Base-by-base conservation (phyloP, 768 basidiomycete species). In the Terana coerulea region DNA sequence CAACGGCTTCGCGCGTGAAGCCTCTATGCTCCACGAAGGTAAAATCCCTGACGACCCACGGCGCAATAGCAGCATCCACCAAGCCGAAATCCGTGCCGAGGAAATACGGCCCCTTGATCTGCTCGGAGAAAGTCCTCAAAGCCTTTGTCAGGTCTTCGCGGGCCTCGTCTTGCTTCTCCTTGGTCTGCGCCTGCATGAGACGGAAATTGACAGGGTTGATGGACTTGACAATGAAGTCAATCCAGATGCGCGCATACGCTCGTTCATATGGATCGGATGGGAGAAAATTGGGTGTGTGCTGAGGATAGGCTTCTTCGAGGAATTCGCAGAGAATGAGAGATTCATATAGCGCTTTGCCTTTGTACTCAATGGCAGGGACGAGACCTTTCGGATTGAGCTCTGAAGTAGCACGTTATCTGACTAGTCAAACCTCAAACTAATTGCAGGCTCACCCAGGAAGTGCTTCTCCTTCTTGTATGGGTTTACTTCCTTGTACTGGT, bases 381-480 rank as follows among this genome's bases (percentile, higher is more conserved):
- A 87, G 75, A 5, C 86, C 86, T 59, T 81, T 83, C 0, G 86
- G 85, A 53, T 85, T 86, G 58, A 88, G 75, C 29, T 71, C 72
- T 71, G 61, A 31, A 3, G 31, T 17, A 19, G 17, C 17, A 17
- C 33, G 4, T 9, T 28, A 14, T 14, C 31, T 3, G n/a, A 21
- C 2, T 22, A 1, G 45, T 35, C 22, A 10, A 10, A 51, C 28
- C 11, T 17, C 35, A 25, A 17, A 28, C 22, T 19, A 43, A 5
- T 29, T 15, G 30, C 24, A 15, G 26, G 50, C 72, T 30, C 53
- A 77, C 79, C 75, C 26, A 81, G 68, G 60, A 80, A 81, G 35
- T 77, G 72, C 14, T 72, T 66, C 59, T 80, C 80, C 58, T 86
- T 86, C 67, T 82, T 83, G 71, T 86, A 87, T 2, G 84, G 83